Conservation (phyloP, 208 protist species). For the Leishmania guyanensis region DNA sequence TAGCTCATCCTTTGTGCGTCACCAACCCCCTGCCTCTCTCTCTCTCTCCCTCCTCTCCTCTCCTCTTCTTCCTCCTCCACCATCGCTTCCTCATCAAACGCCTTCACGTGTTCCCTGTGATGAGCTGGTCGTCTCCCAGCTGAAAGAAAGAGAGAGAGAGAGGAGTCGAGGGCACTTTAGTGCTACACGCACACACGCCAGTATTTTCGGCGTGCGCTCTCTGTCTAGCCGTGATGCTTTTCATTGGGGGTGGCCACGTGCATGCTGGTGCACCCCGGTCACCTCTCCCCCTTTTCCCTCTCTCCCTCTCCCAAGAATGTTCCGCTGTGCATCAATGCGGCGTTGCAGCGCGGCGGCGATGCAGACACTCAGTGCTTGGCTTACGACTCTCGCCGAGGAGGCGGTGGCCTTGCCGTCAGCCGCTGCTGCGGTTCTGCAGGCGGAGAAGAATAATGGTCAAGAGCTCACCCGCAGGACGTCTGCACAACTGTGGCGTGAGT, state of each 20-base stretch:
- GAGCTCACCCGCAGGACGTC: not conserved
- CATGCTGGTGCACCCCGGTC: not conserved
- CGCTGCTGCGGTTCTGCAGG: not conserved
- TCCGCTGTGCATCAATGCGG: not conserved
- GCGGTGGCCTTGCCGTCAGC: conserved; percentile 23
- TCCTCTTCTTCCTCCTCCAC: not conserved
- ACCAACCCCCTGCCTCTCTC: not conserved
- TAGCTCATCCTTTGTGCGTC: not conserved
- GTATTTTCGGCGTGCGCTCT: no score
- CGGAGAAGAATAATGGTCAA: not conserved
- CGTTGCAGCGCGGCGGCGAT: conserved; percentile 29
- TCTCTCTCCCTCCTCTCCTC: not conserved
- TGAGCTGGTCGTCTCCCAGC: no score
- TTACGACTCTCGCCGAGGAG: conserved; percentile 36
- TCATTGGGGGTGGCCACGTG: not conserved
- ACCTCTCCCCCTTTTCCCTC: not conserved
- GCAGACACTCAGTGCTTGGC: conserved; percentile 35
- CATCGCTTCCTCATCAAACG: not conserved
- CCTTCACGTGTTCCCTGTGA: not conserved
- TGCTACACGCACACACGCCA: no score
- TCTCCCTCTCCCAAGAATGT: conserved; percentile 11
- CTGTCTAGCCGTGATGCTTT: no score
- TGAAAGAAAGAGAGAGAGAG: no score
- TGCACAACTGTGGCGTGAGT: conserved; percentile 44
- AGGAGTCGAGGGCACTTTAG: no score